Evolutionary conservation across 2,329 filamentous ascomycete genomes (phyloP).

Genomic region (Aspergillus sp.): DNA sequence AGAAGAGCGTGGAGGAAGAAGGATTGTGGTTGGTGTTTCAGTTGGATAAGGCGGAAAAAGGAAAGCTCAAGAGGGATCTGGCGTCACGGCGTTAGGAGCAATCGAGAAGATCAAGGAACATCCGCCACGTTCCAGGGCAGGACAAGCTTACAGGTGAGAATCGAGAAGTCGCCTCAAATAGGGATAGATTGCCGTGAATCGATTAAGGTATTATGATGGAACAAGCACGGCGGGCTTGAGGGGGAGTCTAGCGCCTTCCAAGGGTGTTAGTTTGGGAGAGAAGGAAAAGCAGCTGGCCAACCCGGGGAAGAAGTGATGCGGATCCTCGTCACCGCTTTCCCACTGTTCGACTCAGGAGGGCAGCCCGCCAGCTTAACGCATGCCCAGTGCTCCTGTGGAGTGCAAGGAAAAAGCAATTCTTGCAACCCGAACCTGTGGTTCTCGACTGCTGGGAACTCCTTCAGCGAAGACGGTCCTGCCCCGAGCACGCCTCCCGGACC

Average conservation of each 20-base stretch:
- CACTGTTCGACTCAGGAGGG: background rate
- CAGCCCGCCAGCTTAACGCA: background rate
- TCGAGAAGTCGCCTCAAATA: constrained; percentile 12
- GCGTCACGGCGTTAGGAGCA: constrained; percentile 24
- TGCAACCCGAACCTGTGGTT: background rate
- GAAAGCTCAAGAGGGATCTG: constrained; percentile 21
- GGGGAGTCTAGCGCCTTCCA: constrained; percentile 1
- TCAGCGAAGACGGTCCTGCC: background rate
- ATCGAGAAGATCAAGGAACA: constrained; percentile 17
- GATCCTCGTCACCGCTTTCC: constrained; percentile 26
- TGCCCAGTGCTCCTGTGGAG: background rate
- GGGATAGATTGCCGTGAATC: constrained; percentile 3
- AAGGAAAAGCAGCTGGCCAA: constrained; percentile 9
- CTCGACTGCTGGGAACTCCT: background rate
- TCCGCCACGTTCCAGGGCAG: constrained; percentile 29
- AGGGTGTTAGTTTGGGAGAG: constrained; percentile 3
- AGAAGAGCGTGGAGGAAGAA: constrained; percentile 14
- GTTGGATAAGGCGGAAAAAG: constrained; percentile 10
- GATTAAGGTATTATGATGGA: constrained; percentile 9
- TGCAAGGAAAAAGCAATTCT: background rate
- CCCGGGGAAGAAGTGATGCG: constrained; percentile 20
- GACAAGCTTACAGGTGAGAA: constrained; percentile 32
- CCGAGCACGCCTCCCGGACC: background rate
- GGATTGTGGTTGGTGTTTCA: constrained; percentile 22
- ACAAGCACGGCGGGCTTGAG: background rate